These are phyloP conservation scores for Agaricus sinodeliciosus DNA, from an alignment of 768 basidiomycete species.

Conservation along the genomic window DNA sequence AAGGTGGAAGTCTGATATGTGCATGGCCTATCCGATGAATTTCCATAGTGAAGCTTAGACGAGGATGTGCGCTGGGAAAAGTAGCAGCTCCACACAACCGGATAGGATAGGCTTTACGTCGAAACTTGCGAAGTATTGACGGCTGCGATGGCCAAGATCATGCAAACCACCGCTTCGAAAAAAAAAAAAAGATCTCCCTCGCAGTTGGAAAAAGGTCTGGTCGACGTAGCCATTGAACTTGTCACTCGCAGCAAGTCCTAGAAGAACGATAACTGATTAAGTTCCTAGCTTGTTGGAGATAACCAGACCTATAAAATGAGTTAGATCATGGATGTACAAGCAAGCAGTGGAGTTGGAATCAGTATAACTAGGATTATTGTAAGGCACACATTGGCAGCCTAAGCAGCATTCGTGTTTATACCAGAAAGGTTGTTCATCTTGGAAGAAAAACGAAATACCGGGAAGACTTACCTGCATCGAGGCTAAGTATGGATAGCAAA, in stretches of 20 bases:
- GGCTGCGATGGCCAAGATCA: slow-evolving; percentile 24
- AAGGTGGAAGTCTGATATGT: slow-evolving; percentile 43
- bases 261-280: not conserved
- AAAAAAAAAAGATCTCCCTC: slow-evolving; percentile 17
- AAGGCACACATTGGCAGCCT: slow-evolving; percentile 4
- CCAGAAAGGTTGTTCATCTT: not conserved
- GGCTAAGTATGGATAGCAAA: not conserved
- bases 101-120: slow-evolving; percentile 28
- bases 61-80: slow-evolving; percentile 26
- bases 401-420: slow-evolving; percentile 2
- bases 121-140: slow-evolving; percentile 39
- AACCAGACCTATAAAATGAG: not conserved
- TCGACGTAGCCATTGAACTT: slow-evolving; percentile 30
- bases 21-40: slow-evolving; percentile 27
- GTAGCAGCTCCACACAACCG: slow-evolving; percentile 38
- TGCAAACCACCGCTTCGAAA: slow-evolving; percentile 20
- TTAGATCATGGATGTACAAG: not conserved
- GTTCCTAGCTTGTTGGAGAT: no score
- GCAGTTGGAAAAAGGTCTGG: slow-evolving; percentile 20
- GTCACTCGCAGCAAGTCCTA: slow-evolving; percentile 15
- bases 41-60: slow-evolving; percentile 31
- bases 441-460: not conserved
- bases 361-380: slow-evolving; percentile 11
- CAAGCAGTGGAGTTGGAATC: not conserved
- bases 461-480: not conserved